Percentiles rank a stretch among this genome's conserved stretches.
Conservation (phyloP, 495 filamentous ascomycete genomes). For the Penicillium chermesinum region DNA sequence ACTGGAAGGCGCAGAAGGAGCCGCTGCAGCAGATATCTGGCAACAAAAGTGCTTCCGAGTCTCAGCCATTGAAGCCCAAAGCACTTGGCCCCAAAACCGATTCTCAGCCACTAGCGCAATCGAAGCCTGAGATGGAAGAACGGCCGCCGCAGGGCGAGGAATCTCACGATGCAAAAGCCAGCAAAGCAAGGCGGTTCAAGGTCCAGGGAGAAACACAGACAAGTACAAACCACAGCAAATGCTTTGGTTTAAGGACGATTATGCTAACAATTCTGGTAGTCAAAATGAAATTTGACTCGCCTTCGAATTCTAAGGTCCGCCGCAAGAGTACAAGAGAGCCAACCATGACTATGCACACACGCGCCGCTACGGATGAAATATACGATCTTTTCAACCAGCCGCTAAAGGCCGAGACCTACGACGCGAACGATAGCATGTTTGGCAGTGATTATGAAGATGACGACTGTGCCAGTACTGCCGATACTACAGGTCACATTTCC, state of each 20-base stretch:
- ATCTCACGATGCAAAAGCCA: conserved; percentile 29
- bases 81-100: conserved; percentile 13
- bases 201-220: conserved; percentile 77
- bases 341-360: conserved; percentile 96
- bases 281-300: conserved; percentile 87
- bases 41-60: conserved; percentile 22
- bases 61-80: conserved; percentile 7
- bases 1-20: conserved; percentile 52
- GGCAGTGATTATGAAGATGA: conserved; percentile 61
- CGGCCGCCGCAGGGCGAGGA: conserved; percentile 29
- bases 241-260: neutral
- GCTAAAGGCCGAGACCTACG: conserved; percentile 51
- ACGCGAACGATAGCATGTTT: conserved; percentile 37
- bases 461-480: conserved; percentile 75
- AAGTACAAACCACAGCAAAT: conserved; percentile 11
- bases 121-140: conserved; percentile 27
- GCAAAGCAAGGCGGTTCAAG: conserved; percentile 61
- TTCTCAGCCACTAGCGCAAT: conserved; percentile 22
- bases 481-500: conserved; percentile 67
- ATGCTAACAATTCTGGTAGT: conserved; percentile 47
- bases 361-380: conserved; percentile 92
- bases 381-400: conserved; percentile 96
- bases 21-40: conserved; percentile 39
- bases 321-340: conserved; percentile 73
- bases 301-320: conserved; percentile 68